Percentiles rank a stretch among this genome's conserved stretches.
phyloP scores from a whole-genome alignment of 192 early-diverging fungal species.

The Phycomyces blakesleeanus region DNA sequence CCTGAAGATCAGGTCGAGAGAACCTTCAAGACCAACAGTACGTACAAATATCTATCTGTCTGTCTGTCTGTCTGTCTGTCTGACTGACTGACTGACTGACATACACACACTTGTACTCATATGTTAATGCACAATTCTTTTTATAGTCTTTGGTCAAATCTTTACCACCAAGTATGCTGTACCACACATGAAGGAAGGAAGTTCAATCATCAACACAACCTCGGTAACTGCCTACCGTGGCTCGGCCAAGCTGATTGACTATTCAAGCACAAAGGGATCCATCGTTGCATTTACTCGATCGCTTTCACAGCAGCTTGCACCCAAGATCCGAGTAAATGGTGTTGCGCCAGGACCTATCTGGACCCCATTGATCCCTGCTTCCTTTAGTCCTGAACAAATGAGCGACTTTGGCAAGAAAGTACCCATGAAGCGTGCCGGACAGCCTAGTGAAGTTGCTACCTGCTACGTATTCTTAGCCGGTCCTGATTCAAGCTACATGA shows the following conservation, averaged over 20 bases:
- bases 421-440: constrained; percentile 38
- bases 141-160: constrained; percentile 35
- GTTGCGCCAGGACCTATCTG: constrained; percentile 41
- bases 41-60: not conserved
- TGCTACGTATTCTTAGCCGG: constrained; percentile 41
- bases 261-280: constrained; percentile 44
- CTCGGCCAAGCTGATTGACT: constrained; percentile 35
- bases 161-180: constrained; percentile 40
- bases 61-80: no score
- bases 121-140: not conserved
- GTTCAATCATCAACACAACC: constrained; percentile 44
- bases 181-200: constrained; percentile 36
- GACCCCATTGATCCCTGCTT: constrained; percentile 43
- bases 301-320: constrained; percentile 34
- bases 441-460: constrained; percentile 39
- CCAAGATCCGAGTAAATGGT: constrained; percentile 43
- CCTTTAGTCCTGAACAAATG: constrained; percentile 27
- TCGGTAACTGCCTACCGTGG: constrained; percentile 46
- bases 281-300: constrained; percentile 46
- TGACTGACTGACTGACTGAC: no score
- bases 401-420: constrained; percentile 30
- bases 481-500: constrained; percentile 33
- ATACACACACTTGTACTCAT: not conserved
- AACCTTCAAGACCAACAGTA: constrained; percentile 42
- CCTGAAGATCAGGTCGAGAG: constrained; percentile 33